Evolutionary conservation across 2,329 filamentous ascomycete species (phyloP), one percentile per base, ranked within the genome.

Genomic region (Cercospora nicotianae): DNA sequence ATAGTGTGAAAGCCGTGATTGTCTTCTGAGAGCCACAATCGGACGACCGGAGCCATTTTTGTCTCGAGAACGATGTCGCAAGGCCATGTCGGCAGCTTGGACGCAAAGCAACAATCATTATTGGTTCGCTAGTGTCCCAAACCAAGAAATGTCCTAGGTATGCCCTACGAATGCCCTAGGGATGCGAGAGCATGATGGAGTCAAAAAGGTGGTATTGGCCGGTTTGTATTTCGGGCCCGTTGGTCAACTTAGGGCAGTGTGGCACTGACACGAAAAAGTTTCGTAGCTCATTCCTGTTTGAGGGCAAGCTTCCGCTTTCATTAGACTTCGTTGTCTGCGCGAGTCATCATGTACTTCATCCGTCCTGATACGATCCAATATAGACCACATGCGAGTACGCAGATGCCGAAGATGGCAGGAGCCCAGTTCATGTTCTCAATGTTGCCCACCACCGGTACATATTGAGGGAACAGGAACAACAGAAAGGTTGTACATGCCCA

Each of bases 381-480:
- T 2, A 65, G 12, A n/a, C 48, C 55, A 36, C 63, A 60, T 51
- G 45, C 55, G 31, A 65, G 13, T 23, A 65, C 55, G 20, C 63
- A 65, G 20, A 23, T 26, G n/a, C 51, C 63, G 16, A 65, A 39
- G 26, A 65, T 65, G 6, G 63, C 63, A 36, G 55, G 39, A 42
- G 63, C 63, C 63, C 63, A 65, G 9, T 65, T 65, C 63, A 65
- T 65, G 13, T 65, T 65, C 28, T 59, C 53, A 30, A 65, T 39
- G 4, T 65, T 26, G 13, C 63, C 63, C 13, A 65, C 53, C 48
- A 65, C 63, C 4, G 55, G 63, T 18, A 65, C 51, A 42, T 65
- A 65, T 31, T 65, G 63, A n/a, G 63, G 63, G 18, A 65, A 65
- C 20, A 39, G 20, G 36, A 59, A 65, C 31, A 65, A 65, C 18